Percentiles rank a stretch among this genome's conserved stretches.
Conservation (phyloP, 2,329 filamentous ascomycete species). For the Aureobasidium mangrovei region DNA sequence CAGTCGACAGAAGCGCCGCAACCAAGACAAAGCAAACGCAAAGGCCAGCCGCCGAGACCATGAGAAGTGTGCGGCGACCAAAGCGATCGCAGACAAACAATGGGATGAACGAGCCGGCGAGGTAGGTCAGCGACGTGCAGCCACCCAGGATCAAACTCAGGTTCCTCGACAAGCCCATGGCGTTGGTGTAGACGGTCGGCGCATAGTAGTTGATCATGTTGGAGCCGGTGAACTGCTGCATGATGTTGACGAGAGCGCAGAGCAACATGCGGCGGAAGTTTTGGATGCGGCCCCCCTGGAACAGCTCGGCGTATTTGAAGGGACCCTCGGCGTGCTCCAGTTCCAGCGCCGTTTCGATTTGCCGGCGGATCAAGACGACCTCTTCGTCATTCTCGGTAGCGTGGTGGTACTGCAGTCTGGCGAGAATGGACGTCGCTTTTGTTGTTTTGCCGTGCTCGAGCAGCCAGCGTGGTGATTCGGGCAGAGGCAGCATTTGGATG, state of each 20-base stretch:
- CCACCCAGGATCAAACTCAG: constrained; percentile 47
- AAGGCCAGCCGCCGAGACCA: no score
- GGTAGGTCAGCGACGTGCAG: constrained; percentile 32
- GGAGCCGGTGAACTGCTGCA: constrained; percentile 31
- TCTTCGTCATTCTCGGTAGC: constrained; percentile 43
- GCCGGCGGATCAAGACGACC: constrained; percentile 14
- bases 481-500: constrained; percentile 36
- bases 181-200: constrained; percentile 32
- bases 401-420: constrained; percentile 40
- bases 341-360: constrained; percentile 30
- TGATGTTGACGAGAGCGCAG: constrained; percentile 28
- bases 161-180: constrained; percentile 35
- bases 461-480: constrained; percentile 37
- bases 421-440: constrained; percentile 43
- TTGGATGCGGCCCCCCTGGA: constrained; percentile 25
- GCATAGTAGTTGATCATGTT: constrained; percentile 37
- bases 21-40: no score
- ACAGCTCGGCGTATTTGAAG: constrained; percentile 30
- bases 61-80: constrained; percentile 33
- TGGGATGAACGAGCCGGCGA: constrained; percentile 34
- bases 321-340: constrained; percentile 26
- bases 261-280: constrained; percentile 29
- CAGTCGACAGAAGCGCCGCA: no score
- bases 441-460: constrained; percentile 37
- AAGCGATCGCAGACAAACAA: constrained; percentile 35